Evolutionary conservation across 768 basidiomycete genomes (phyloP), one percentile per base, ranked within the genome.

Genomic region (Leucogyrophana mollusca): DNA sequence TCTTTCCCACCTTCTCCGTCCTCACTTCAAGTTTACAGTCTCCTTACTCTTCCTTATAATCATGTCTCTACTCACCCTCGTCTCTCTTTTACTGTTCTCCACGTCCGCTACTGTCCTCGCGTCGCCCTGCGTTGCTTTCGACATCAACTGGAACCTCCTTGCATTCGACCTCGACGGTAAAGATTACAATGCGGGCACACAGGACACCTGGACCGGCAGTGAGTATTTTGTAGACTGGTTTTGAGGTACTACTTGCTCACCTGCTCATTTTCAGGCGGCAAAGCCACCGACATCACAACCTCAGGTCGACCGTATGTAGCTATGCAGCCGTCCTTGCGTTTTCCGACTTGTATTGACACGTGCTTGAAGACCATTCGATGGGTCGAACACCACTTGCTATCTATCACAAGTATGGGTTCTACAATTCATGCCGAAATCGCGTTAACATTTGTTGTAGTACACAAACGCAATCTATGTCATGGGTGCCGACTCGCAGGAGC

Each of bases 401-500:
- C 77, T 90, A 40, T 78, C 87, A 5, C 75, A 87, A 67, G 85
- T 79, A 54, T 49, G 66, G 53, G 4, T 30, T 20, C 20, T 9
- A 17, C 43, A n/a, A 18, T 50, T 17, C 10, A 2, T n/a, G 22
- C 22, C 2, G 8, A 10, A 3, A 6, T 34, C 40, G 4, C 18
- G 23, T 32, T 57, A 17, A 52, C 6, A 23, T 23, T 49, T 56
- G 13, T 55, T 36, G 6, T 65, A 95, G 80, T 94, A 84, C 69
- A 76, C 73, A 59, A 95, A 95, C 55, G 85, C 90, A 32, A 74
- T 95, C 59, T 95, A 95, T 56, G 82, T 94, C 22, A 63, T 93
- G 34, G 84, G 86, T 55, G 91, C 80, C 1, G 90, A 95, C 66
- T 67, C 75, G 9, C 69, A 82, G 18, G 87, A 82, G 57, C 77